phyloP scores from a whole-genome alignment of 345 rosid genomes.

The Gossypium bickii region DNA sequence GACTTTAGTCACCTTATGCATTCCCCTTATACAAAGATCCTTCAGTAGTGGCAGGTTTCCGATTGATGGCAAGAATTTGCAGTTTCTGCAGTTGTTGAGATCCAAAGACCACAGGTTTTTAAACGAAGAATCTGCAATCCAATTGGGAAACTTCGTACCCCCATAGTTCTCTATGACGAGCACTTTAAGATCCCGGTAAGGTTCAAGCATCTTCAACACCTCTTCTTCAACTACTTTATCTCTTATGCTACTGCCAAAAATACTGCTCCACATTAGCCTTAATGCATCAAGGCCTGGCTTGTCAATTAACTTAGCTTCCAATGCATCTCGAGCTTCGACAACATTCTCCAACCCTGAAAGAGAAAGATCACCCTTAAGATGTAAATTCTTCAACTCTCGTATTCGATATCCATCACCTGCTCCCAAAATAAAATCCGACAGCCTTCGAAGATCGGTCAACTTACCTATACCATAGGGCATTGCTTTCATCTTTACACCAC shows the following conservation, averaged over 20 bases:
- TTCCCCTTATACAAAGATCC: constrained; percentile 16
- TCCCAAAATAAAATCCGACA: constrained; percentile 12
- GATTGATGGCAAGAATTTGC: constrained; percentile 8
- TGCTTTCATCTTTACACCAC: neutral
- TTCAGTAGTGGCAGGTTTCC: constrained; percentile 17
- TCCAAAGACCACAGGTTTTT: neutral
- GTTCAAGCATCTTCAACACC: constrained; percentile 14
- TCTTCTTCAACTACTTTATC: neutral
- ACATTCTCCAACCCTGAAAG: constrained; percentile 21
- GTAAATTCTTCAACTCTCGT: constrained; percentile 11
- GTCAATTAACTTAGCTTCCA: constrained; percentile 11
- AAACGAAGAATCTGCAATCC: constrained; percentile 17
- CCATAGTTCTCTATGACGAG: neutral
- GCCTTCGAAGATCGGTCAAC: neutral
- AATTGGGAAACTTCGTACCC: constrained; percentile 1
- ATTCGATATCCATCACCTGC: constrained; percentile 1
- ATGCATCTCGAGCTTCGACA: constrained; percentile 16
- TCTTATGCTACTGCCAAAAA: neutral
- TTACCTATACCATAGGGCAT: constrained; percentile 9
- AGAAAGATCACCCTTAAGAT: constrained; percentile 15
- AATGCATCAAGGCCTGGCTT: constrained; percentile 13
- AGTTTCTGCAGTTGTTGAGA: constrained; percentile 12
- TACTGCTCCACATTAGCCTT: neutral
- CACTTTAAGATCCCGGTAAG: constrained; percentile 1
- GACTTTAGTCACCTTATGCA: constrained; percentile 12